These are phyloP conservation scores for Fusarium lyarnte DNA, from an alignment of 2,329 filamentous ascomycete species.

Conservation along the genomic window DNA sequence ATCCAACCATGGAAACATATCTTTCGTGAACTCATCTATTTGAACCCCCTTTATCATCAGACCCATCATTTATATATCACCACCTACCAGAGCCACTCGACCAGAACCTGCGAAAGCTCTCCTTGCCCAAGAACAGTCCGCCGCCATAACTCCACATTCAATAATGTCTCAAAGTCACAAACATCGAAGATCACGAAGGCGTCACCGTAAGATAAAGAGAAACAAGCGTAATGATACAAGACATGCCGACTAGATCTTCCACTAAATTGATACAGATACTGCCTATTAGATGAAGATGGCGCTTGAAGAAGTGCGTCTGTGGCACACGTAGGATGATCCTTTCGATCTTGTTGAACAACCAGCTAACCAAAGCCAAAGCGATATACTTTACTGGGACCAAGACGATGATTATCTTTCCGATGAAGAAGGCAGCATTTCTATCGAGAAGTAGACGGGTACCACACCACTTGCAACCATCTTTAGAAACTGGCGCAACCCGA, in stretches of 20 bases:
- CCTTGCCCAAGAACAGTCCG: background rate
- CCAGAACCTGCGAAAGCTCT: background rate
- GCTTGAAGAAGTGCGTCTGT: background rate
- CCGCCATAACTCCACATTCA: background rate
- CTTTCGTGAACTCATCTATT: background rate
- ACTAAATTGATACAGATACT: background rate
- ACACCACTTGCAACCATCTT: background rate
- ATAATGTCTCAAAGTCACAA: background rate
- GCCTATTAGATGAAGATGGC: background rate
- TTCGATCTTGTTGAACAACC: too few species aligned
- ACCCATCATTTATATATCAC: background rate
- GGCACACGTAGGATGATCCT: background rate
- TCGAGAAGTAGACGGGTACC: too few species aligned
- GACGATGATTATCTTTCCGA: rapidly evolving
- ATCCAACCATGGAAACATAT: background rate
- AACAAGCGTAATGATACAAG: background rate
- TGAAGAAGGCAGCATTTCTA: background rate
- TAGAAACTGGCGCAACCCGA: too few species aligned
- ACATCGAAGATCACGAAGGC: background rate
- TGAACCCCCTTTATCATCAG: background rate
- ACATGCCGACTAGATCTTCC: background rate
- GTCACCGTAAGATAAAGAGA: rapidly evolving
- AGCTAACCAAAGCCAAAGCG: background rate
- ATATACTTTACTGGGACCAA: background rate
- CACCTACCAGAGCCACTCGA: background rate